Percentiles rank a stretch among this genome's conserved stretches.
phyloP scores from a whole-genome alignment of 306 rosid species.

The Casuarina cunninghamiana region DNA sequence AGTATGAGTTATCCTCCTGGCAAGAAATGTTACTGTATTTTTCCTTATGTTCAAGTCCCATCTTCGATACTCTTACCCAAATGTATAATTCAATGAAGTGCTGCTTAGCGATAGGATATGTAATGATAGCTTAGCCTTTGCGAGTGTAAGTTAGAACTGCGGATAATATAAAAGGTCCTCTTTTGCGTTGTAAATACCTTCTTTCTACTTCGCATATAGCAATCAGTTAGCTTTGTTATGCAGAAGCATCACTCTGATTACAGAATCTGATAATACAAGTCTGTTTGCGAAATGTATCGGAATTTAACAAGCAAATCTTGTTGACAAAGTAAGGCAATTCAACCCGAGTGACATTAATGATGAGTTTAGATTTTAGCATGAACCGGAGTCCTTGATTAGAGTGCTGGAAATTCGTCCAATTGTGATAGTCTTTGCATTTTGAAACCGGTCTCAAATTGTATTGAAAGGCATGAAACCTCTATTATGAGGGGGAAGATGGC shows the following conservation, averaged over 20 bases:
- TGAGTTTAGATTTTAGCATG: background rate
- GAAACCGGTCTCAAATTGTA: too few species aligned
- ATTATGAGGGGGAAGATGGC: too few species aligned
- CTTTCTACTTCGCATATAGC: background rate
- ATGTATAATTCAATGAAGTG: background rate
- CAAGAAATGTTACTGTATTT: conserved; percentile 18
- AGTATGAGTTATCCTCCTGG: conserved; percentile 24
- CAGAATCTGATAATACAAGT: background rate
- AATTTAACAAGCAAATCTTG: too few species aligned
- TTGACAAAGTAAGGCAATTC: too few species aligned
- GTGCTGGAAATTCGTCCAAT: too few species aligned
- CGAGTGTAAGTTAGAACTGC: background rate
- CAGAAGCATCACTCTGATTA: background rate
- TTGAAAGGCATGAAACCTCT: too few species aligned
- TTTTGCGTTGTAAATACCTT: background rate
- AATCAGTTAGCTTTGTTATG: background rate
- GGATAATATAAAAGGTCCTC: background rate
- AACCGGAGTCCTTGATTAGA: too few species aligned
- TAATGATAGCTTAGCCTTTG: background rate
- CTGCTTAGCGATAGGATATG: background rate
- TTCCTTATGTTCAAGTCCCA: background rate
- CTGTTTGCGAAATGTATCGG: background rate
- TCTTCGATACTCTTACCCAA: background rate
- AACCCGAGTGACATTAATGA: background rate
- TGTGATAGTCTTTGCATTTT: too few species aligned